phyloP scores from a whole-genome alignment of 208 protist species.

The Leishmania amazonensis region DNA sequence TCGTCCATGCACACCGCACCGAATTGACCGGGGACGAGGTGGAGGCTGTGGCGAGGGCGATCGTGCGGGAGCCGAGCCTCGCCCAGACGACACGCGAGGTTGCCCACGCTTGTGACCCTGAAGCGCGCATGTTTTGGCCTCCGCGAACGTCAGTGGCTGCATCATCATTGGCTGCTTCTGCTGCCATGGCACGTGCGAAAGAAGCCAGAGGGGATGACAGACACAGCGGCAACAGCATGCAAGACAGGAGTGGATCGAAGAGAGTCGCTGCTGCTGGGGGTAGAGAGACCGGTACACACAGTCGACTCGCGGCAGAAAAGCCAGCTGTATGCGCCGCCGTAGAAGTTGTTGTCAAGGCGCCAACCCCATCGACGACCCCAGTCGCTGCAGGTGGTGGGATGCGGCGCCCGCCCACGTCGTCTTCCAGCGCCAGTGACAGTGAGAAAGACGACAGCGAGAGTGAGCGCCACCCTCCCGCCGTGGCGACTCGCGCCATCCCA shows the following conservation, averaged over 20 bases:
- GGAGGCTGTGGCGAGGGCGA: slow-evolving; percentile 24
- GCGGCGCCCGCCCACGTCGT: background rate
- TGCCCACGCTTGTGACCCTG: slow-evolving; percentile 28
- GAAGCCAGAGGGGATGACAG: background rate
- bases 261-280: background rate
- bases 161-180: background rate
- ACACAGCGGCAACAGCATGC: background rate
- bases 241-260: background rate
- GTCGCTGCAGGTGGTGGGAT: background rate
- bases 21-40: slow-evolving; percentile 45
- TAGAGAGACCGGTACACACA: background rate
- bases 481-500: background rate
- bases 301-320: background rate
- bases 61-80: slow-evolving; percentile 15
- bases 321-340: background rate
- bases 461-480: background rate
- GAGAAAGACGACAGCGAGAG: background rate
- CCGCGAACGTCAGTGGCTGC: background rate
- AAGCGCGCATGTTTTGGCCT: slow-evolving; percentile 28
- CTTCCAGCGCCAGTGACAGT: background rate
- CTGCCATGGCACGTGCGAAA: background rate
- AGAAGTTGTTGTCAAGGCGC: background rate
- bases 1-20: slow-evolving; percentile 22
- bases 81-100: slow-evolving; percentile 14
- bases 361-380: background rate